Conservation (phyloP, 306 rosid species). For the Cicer yamashitae region DNA sequence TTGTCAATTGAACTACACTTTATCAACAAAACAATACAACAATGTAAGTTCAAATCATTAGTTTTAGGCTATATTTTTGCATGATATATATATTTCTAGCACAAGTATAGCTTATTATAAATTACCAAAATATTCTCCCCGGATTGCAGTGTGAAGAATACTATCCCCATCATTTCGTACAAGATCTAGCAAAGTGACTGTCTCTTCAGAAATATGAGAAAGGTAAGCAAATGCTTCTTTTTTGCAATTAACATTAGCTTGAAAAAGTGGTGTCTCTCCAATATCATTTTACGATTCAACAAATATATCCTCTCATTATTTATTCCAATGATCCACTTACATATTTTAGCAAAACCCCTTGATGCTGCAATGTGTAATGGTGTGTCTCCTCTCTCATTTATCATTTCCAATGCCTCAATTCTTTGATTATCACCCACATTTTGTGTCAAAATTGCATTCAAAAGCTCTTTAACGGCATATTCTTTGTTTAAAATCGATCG, state of each 20-base stretch:
- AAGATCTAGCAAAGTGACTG: conserved; percentile 1
- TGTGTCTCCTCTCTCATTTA: conserved; percentile 12
- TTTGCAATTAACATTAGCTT: conserved; percentile 37
- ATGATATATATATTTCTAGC: too few relatives aligned
- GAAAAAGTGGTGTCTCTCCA: conserved; percentile 43
- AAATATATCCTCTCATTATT: too few relatives aligned
- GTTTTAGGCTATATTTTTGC: too few relatives aligned
- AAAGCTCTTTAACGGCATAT: not conserved
- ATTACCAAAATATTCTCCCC: too few relatives aligned
- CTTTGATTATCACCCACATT: not conserved
- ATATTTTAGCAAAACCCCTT: too few relatives aligned
- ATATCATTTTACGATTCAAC: not conserved
- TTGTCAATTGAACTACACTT: too few relatives aligned
- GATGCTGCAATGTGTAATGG: conserved; percentile 47
- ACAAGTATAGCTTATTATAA: too few relatives aligned
- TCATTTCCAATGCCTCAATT: not conserved
- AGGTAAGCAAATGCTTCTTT: conserved; percentile 40
- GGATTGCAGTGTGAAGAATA: conserved; percentile 43
- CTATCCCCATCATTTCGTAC: conserved; percentile 39
- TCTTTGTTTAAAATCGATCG: not conserved
- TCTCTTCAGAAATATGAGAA: not conserved
- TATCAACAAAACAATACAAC: too few relatives aligned
- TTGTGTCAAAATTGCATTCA: not conserved
- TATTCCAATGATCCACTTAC: conserved; percentile 17
- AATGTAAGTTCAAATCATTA: too few relatives aligned